Percentiles rank a stretch among this genome's conserved stretches.
These are phyloP conservation scores for Penicillium antarcticum DNA, from an alignment of 495 filamentous ascomycete species.

Conservation along the genomic window DNA sequence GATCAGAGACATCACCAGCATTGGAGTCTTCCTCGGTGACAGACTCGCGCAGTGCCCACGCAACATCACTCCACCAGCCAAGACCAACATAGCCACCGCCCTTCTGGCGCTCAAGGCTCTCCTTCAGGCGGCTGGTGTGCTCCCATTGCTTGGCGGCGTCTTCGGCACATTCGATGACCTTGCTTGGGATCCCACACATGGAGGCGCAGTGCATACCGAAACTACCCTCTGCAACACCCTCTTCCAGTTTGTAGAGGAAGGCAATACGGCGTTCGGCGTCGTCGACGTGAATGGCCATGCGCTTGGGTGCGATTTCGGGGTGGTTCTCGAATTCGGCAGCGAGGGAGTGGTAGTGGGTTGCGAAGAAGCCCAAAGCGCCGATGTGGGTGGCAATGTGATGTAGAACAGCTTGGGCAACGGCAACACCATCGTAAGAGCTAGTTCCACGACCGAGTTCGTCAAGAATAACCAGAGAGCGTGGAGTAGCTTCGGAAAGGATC, in stretches of 20 bases:
- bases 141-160: constrained; percentile 92
- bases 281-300: constrained; percentile 95
- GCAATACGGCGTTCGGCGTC: constrained; percentile 78
- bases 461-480: constrained; percentile 92
- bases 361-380: constrained; percentile 94
- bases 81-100: constrained; percentile 76
- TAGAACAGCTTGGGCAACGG: constrained; percentile 92
- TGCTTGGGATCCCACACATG: constrained; percentile 90
- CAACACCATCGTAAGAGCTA: constrained; percentile 90
- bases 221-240: constrained; percentile 92
- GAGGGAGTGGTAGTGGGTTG: constrained; percentile 94
- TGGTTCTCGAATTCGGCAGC: constrained; percentile 85
- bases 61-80: constrained; percentile 88
- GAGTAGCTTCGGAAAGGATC: constrained; percentile 92
- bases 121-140: constrained; percentile 84
- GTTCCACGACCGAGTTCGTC: constrained; percentile 97
- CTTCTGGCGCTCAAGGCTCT: constrained; percentile 78
- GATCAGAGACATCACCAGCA: constrained; percentile 39
- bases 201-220: constrained; percentile 99
- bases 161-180: constrained; percentile 84
- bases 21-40: constrained; percentile 40
- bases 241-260: constrained; percentile 93
- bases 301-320: constrained; percentile 77
- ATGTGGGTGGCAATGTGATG: constrained; percentile 93
- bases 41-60: constrained; percentile 66